Evolutionary conservation across 805 yeast species (phyloP), one percentile per base, ranked within the genome.

Genomic region (Ogataea ramenticola): DNA sequence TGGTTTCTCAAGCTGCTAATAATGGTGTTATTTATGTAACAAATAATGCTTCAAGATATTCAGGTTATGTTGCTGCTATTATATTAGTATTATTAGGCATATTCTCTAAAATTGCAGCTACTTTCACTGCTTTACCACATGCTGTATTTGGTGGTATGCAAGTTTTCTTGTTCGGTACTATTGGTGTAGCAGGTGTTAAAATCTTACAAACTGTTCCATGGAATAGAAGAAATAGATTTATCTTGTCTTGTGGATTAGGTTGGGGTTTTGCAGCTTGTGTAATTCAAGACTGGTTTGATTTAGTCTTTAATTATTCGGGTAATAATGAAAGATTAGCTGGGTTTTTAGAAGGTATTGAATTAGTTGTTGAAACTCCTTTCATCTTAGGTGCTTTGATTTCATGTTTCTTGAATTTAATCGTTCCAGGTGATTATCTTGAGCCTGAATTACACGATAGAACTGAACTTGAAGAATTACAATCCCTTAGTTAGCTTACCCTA

Each of bases 11-110:
- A 64, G 95, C 95, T 14, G 93, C 86, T 61, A 86, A 86, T 64
- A 86, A 86, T 57, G 95, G 95, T 66, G 93, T 86, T 40, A 86
- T 86, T 49, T 75, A 88, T 27, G 69, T 86, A 57, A 86, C 95
- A 30, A 83, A 82, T 60, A 84, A 91, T 63, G 95, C 95, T 30
- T 80, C 83, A 57, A 72, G 88, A 62, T 40, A 45, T 6, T 52
- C 52, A 2, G 55, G 55, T 16, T 49, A 49, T 47, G 66, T 68
- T 40, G 87, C 78, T 21, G 80, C 72, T 12, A 90, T 81, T 61
- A 80, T 82, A 65, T 65, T 86, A 53, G 57, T 85, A 42, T 57
- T 86, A 45, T 82, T 85, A 89, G 95, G 95, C 24, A 64, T 86
- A 27, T 82, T 86, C 56, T 72, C 89, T 46, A 82, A 83, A 61